Base-by-base conservation (phyloP, 2,329 filamentous ascomycete species). In the Alternaria arborescens region DNA sequence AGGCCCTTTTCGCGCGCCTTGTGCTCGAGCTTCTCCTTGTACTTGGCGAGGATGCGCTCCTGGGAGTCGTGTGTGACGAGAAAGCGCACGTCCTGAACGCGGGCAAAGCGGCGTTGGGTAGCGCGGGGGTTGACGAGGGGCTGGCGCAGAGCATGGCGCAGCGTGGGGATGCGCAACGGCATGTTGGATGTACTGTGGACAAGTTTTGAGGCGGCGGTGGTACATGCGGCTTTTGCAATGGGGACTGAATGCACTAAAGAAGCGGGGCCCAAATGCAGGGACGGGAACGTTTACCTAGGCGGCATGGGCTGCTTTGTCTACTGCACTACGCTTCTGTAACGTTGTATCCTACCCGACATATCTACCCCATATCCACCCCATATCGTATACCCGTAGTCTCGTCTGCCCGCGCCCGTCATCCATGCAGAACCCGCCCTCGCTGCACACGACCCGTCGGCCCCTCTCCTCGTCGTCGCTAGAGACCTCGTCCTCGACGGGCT, bases 41-140 rank as follows among this genome's bases (percentile, higher is more conserved):
- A 99, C 79, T 92, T 96, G 66, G 97, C 93, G 66, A 92, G 77
- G 40, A 97, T 83, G 70, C 86, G 85, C 59, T 87, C 85, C 47
- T 89, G 85, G 58, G 87, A 83, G 59, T 87, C 87, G 63, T 93
- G 91, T 16, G 93, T 95, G 62, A 91, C 91, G 46, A 97, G 86
- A 83, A 94, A 97, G 66, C 94, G 92, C 48, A 97, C 89, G 79
- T 97, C 92, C 79, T 96, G 92, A 30, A 97, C 93, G 72, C 92
- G 92, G 2, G 94, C 94, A 91, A 92, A 96, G 77, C 94, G 88
- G 57, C 90, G 88, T 79, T 97, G 94, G 55, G 60, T 66, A 34
- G 68, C 50, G 18, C 74, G 72, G 2, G 73, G 73, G 52, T 68
- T 72, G 11, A 61, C 46, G 40, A 73, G 67, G 16, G 75, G 71